Conservation (phyloP, 352 stramenopile genomes). For the Pilasporangium apinafurcum region DNA sequence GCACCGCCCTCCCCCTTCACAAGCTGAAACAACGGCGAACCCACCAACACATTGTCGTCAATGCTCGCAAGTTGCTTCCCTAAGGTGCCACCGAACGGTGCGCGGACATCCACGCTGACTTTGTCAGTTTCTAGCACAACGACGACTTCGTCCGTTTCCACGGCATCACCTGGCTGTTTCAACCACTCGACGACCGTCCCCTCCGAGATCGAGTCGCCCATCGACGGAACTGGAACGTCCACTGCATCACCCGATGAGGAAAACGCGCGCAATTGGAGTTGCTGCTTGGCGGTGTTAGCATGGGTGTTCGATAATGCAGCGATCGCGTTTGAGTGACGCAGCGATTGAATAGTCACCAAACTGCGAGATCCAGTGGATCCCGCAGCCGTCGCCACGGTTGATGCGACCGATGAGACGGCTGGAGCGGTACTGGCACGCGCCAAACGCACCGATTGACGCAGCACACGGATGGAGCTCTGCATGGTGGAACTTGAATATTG, state of each 20-base stretch:
- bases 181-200: constrained; percentile 96
- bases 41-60: constrained; percentile 95
- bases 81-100: constrained; percentile 84
- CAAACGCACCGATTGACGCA: constrained; percentile 12
- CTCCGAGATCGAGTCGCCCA: constrained; percentile 97
- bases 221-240: constrained; percentile 81
- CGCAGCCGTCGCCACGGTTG: constrained; percentile 1
- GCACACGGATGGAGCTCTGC: constrained; percentile 21
- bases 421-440: constrained; percentile 14
- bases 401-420: constrained; percentile 5
- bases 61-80: constrained; percentile 86
- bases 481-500: too few relatives aligned
- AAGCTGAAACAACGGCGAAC: constrained; percentile 89
- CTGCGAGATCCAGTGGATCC: not conserved
- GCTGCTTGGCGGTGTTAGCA: constrained; percentile 1
- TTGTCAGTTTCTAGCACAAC: constrained; percentile 99
- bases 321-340: not conserved
- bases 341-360: not conserved
- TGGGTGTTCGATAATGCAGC: too few relatives aligned
- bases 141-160: constrained; percentile 95
- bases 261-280: constrained; percentile 21
- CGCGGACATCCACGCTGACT: constrained; percentile 88
- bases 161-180: constrained; percentile 89
- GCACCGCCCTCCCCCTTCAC: constrained; percentile 68
- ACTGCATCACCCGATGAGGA: constrained; percentile 19